Evolutionary conservation across 2,329 filamentous ascomycete species (phyloP), one percentile per base, ranked within the genome.

Genomic region (Zymoseptoria pseudotritici): DNA sequence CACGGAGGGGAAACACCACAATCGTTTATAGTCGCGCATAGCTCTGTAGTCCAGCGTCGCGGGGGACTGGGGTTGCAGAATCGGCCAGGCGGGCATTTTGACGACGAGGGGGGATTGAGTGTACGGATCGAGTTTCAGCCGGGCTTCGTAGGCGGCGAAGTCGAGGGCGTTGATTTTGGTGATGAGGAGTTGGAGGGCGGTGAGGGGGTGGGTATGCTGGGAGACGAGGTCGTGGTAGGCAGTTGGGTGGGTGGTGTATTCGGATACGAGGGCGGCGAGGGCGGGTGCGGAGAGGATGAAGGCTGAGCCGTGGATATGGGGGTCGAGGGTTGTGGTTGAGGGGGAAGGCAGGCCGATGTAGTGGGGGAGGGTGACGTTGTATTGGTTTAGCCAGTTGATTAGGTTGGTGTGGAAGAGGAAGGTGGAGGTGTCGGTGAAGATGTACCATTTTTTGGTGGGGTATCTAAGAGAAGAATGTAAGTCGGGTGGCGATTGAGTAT

Each of bases 401-500:
- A 75, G 52, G 46, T 71, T 76, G 51, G 70, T 67, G 74, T 74
- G 77, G 20, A 75, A 66, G 9, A 78, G 61, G 61, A 74, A 81
- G 50, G 80, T 82, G 64, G 82, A 79, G 1, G 78, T 77, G 61
- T 82, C 80, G 50, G 80, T 74, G 64, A 83, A 82, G 56, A 83
- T 76, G 63, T 79, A 83, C 75, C 81, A 82, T 54, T 78, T 74
- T 58, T 74, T 76, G 29, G 75, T 70, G 1, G 80, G 80, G 50
- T 77, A 78, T 46, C 59, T 74, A 77, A 19, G 74, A 66, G 9
- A 77, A 61, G 61, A 74, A 81, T 46, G 80, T 82, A 63, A 82
- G 80, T 1, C 78, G 77, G 61, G 82, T 80, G 50, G 80, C 74
- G 82, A 55, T 82, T 75, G 63, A 79, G 82, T 75, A 80, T 82